Conservation (phyloP, 176 grass and related monocot genomes). For the Saccharum spontaneum region DNA sequence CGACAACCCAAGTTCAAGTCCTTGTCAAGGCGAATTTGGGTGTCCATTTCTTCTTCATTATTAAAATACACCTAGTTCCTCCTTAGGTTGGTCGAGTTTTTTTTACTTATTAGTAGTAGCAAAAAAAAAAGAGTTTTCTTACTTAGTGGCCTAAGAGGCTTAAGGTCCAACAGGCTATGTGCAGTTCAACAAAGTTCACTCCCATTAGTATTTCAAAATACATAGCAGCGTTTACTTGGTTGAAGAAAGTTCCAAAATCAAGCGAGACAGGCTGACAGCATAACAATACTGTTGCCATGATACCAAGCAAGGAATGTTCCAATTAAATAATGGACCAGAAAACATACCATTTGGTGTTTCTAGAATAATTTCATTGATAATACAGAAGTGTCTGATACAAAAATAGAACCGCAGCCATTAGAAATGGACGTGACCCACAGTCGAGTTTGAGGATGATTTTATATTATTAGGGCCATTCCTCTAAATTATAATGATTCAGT, state of each 20-base stretch:
- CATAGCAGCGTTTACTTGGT: background rate
- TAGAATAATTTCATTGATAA: slow-evolving; percentile 14
- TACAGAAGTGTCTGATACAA: background rate
- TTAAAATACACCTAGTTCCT: background rate
- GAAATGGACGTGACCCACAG: background rate
- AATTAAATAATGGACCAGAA: slow-evolving; percentile 6
- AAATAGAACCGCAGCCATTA: slow-evolving; percentile 1
- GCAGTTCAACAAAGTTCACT: background rate
- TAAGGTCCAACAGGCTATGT: slow-evolving; percentile 23
- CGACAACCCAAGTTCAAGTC: background rate
- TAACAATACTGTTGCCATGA: background rate
- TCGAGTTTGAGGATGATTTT: background rate
- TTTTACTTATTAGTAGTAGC: background rate
- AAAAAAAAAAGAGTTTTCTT: background rate
- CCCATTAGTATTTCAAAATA: slow-evolving; percentile 14
- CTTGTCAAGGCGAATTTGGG: background rate
- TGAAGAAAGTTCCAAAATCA: slow-evolving; percentile 12
- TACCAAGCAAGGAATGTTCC: slow-evolving; percentile 10
- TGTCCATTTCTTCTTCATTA: background rate
- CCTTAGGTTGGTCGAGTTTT: background rate
- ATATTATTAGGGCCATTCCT: background rate
- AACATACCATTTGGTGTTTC: background rate
- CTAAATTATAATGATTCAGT: background rate
- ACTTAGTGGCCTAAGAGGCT: background rate
- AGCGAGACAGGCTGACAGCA: background rate